phyloP scores from a whole-genome alignment of 2,329 filamentous ascomycete genomes.

The Metarhizium robertsii region DNA sequence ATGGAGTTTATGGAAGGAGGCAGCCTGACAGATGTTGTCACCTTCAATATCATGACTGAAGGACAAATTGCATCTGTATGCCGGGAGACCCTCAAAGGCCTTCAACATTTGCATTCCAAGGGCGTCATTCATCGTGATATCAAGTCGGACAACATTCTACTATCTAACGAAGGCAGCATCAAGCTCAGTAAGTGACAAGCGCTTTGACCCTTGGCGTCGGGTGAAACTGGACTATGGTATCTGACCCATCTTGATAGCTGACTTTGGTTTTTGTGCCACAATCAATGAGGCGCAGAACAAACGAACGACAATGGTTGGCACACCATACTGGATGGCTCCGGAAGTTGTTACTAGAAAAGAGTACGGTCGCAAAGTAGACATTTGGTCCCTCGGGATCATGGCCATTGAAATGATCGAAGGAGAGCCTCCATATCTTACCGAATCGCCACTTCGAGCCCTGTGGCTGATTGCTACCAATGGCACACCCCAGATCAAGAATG shows the following conservation, averaged over 20 bases:
- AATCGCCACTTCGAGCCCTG: constrained; percentile 83
- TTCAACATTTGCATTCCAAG: constrained; percentile 95
- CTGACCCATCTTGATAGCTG: constrained; percentile 48
- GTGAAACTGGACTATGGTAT: background rate
- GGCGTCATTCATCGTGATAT: constrained; percentile 98
- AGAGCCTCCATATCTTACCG: constrained; percentile 92
- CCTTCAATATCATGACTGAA: constrained; percentile 98
- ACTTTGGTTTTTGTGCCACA: constrained; percentile 97
- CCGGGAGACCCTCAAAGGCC: constrained; percentile 79
- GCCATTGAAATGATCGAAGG: constrained; percentile 99
- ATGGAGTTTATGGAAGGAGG: constrained; percentile 99
- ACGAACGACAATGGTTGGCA: constrained; percentile 97
- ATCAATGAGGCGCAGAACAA: constrained; percentile 97
- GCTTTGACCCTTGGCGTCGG: background rate
- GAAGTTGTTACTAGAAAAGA: constrained; percentile 96
- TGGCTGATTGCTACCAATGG: constrained; percentile 97
- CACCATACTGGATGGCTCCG: constrained; percentile 99
- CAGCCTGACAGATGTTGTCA: constrained; percentile 94
- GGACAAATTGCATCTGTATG: constrained; percentile 95
- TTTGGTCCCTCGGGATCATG: constrained; percentile 99
- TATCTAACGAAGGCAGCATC: constrained; percentile 91
- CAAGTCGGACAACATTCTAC: constrained; percentile 95
- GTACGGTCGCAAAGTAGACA: constrained; percentile 96
- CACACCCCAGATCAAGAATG: constrained; percentile 90
- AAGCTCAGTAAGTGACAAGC: constrained; percentile 69